Conservation (phyloP, 176 grass and related monocot genomes). For the Leersia perrieri region DNA sequence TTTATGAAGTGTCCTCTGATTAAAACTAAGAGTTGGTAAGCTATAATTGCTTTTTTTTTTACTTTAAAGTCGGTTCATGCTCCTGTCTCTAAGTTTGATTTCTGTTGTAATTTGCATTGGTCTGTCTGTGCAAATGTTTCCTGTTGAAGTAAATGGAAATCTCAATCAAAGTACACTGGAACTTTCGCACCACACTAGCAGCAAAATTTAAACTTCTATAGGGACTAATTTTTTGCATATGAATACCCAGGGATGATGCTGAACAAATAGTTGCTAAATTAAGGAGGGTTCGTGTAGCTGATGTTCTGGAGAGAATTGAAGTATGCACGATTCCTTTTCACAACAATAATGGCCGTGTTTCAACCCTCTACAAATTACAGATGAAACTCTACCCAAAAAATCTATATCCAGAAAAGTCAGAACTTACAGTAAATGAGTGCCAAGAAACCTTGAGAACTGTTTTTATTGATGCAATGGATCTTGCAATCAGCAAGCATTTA, state of each 20-base stretch:
- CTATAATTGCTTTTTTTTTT: slow-evolving; percentile 11
- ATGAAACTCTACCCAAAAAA: slow-evolving; percentile 67
- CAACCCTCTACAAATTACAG: slow-evolving; percentile 69
- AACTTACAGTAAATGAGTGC: slow-evolving; percentile 59
- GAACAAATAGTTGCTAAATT: slow-evolving; percentile 46
- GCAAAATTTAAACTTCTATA: background rate
- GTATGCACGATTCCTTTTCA: slow-evolving; percentile 79
- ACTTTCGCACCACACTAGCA: background rate
- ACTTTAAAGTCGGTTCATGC: slow-evolving; percentile 15
- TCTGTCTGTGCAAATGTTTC: background rate
- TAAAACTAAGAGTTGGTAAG: slow-evolving; percentile 31
- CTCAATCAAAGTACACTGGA: background rate
- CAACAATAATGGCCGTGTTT: slow-evolving; percentile 55
- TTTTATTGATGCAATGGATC: slow-evolving; percentile 84
- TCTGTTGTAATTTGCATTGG: slow-evolving; percentile 3
- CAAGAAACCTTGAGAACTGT: slow-evolving; percentile 41
- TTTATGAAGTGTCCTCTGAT: slow-evolving; percentile 65
- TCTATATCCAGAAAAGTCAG: slow-evolving; percentile 41
- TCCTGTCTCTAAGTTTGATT: background rate
- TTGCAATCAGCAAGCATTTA: slow-evolving; percentile 75
- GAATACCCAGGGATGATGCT: slow-evolving; percentile 39
- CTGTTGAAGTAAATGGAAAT: background rate
- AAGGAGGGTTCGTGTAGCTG: slow-evolving; percentile 60
- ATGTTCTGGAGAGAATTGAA: slow-evolving; percentile 72
- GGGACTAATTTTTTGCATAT: slow-evolving; percentile 1